phyloP scores from a whole-genome alignment of 352 stramenopile species.

The Phytophthora litchii region DNA sequence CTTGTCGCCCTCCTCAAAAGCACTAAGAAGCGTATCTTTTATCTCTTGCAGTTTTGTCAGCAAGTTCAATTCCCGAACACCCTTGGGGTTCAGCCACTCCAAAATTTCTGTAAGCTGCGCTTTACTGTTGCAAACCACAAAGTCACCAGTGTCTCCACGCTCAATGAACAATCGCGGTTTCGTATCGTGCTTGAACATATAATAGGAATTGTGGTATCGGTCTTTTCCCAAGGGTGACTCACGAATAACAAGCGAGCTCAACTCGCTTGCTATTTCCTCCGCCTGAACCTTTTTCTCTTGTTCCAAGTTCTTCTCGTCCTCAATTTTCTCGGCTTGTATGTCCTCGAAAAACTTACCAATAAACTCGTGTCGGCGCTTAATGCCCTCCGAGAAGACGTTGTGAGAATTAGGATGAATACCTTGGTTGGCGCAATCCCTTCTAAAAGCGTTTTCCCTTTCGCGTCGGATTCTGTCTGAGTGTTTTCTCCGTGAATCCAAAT shows the following conservation, averaged over 20 bases:
- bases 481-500: conserved; percentile 61
- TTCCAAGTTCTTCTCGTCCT: conserved; percentile 59
- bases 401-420: conserved; percentile 74
- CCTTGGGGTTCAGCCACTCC: conserved; percentile 80
- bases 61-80: conserved; percentile 67
- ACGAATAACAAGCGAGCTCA: conserved; percentile 66
- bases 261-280: conserved; percentile 43
- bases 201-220: conserved; percentile 82
- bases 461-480: conserved; percentile 53
- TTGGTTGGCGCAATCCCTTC: conserved; percentile 59
- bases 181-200: conserved; percentile 74
- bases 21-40: conserved; percentile 44
- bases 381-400: conserved; percentile 66
- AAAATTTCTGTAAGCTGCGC: conserved; percentile 53
- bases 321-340: conserved; percentile 49
- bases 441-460: conserved; percentile 67
- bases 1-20: conserved; percentile 32
- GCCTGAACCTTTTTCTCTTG: conserved; percentile 54
- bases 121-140: conserved; percentile 52
- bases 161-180: conserved; percentile 72
- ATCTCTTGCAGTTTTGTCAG: conserved; percentile 58
- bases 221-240: conserved; percentile 73
- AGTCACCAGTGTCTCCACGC: conserved; percentile 63
- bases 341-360: conserved; percentile 75
- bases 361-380: conserved; percentile 65